A percentile compares a stretch with the other conserved stretches of the same genome.
Evolutionary conservation across 805 yeast species (phyloP).

Genomic region (Diddensiella santjacobensis): DNA sequence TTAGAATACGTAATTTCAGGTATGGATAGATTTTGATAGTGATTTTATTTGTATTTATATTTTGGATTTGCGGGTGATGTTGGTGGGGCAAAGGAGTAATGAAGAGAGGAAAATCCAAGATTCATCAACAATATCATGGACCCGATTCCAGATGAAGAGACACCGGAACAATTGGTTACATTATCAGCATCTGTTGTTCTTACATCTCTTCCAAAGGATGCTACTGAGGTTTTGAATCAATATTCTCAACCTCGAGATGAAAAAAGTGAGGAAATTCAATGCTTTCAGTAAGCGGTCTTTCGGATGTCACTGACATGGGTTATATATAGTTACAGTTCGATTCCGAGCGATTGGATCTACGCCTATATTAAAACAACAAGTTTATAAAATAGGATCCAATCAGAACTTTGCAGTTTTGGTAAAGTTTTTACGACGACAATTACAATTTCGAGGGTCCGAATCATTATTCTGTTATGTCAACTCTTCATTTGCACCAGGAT

Average conservation of each 20-base stretch:
- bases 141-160: constrained; percentile 30
- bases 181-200: constrained; percentile 33
- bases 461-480: constrained; percentile 40
- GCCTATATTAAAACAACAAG: constrained; percentile 43
- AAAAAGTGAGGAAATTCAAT: constrained; percentile 15
- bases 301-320: no score
- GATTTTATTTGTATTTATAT: no score
- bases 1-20: no score
- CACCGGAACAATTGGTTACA: constrained; percentile 29
- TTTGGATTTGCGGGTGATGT: neutral
- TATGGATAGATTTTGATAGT: no score
- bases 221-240: constrained; percentile 27
- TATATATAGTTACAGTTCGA: constrained; percentile 43
- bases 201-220: constrained; percentile 30
- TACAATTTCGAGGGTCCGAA: constrained; percentile 27
- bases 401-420: constrained; percentile 46
- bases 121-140: constrained; percentile 7
- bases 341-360: constrained; percentile 56
- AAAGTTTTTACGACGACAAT: constrained; percentile 41
- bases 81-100: neutral
- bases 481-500: constrained; percentile 39
- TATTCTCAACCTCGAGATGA: constrained; percentile 26
- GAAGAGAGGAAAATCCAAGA: neutral
- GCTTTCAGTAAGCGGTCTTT: no score
- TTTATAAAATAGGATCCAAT: constrained; percentile 42